Base-by-base conservation (phyloP, 352 stramenopile genomes). In the Phytophthora foliorum region DNA sequence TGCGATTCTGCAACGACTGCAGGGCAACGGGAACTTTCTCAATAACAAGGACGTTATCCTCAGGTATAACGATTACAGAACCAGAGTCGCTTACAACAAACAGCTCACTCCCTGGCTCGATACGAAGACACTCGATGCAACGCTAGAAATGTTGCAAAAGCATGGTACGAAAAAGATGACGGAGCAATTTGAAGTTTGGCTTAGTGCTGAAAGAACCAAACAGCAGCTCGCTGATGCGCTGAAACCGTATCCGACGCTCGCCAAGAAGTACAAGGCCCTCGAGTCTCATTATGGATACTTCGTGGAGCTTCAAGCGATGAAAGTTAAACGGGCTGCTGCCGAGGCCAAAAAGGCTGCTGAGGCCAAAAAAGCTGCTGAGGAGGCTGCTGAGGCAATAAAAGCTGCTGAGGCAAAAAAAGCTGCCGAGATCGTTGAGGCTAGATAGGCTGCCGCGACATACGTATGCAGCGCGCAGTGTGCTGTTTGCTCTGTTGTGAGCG, bases 121-220 rank as follows among this genome's bases (percentile, higher is more conserved):
- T 13, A 63, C 52, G 4, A 63, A 63, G 34, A 19, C 2, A 0
- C 51, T 69, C 11, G 44, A 69, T 21, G 52, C 53, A 7, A n/a
- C 56, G 0, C 5, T 36, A 9, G 27, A 31, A 0, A 13, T n/a
- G 16, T 10, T 68, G 7, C 5, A 39, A 41, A 16, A 6, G 6
- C 42, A 5, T 10, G n/a, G 39, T 0, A 24, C 19, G 5, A 44
- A 10, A 6, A 31, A 17, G 7, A 25, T 56, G 39, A 38, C 1
- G 16, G 17, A 55, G 6, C 29, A 41, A 6, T 61, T 68, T 22
- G 6, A 0, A 1, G 21, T 5, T 11, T 68, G 51, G 41, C 50
- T 57, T 4, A 34, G 9, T 2, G n/a, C 14, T 1, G 39, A 13
- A 13, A 10, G 13, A 42, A 42, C 36, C 36, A 42, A 42, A 19